Evolutionary conservation across 2,329 filamentous ascomycete genomes (phyloP).

Genomic region (Cryphonectria japonica): DNA sequence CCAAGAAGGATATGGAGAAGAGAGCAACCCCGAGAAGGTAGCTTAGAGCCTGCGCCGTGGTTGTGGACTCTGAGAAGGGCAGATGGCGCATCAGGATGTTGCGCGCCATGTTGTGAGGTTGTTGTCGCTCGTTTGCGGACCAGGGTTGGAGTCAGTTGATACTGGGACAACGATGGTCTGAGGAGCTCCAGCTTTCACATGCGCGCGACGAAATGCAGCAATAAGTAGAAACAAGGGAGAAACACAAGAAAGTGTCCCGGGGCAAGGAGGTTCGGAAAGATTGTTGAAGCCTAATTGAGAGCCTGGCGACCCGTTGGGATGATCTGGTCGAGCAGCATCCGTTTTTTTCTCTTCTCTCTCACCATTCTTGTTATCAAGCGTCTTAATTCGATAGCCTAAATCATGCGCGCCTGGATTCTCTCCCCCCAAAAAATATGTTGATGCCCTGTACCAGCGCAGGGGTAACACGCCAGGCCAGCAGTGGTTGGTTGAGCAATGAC

Average conservation of each 20-base stretch:
- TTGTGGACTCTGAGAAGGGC: constrained; percentile 64
- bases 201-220: constrained; percentile 13
- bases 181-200: constrained; percentile 25
- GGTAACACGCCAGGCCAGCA: constrained; percentile 15
- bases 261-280: constrained; percentile 1
- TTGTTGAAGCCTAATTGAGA: constrained; percentile 2
- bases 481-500: constrained; percentile 5
- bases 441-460: constrained; percentile 4
- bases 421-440: not conserved
- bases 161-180: not conserved
- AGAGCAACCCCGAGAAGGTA: constrained; percentile 83
- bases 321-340: not conserved
- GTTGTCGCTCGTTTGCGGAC: constrained; percentile 5
- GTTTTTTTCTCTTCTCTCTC: not conserved
- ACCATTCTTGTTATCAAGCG: not conserved
- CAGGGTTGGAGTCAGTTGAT: constrained; percentile 10
- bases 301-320: not conserved
- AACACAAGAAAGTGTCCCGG: not conserved
- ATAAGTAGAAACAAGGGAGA: constrained; percentile 14
- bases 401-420: constrained; percentile 1
- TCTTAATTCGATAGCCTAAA: not conserved
- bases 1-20: constrained; percentile 86
- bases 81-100: constrained; percentile 48
- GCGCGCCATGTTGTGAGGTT: constrained; percentile 25
- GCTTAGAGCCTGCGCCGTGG: constrained; percentile 65